Conservation (phyloP, 257 asterid species). For the Verbena officinalis region DNA sequence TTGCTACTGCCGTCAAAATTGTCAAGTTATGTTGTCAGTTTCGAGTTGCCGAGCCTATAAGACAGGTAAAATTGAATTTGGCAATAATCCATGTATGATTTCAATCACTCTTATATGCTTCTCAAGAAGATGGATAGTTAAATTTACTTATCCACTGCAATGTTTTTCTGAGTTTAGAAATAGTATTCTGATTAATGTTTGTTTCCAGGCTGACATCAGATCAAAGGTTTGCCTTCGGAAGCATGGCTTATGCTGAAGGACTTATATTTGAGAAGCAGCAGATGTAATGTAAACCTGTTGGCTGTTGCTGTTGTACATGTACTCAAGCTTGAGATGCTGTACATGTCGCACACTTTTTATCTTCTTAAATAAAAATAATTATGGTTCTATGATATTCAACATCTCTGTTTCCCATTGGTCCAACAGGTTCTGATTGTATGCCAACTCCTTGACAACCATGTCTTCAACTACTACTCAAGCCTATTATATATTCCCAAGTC, state of each 20-base stretch:
- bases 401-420: too few relatives aligned
- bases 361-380: background rate
- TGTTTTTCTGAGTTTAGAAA: background rate
- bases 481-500: too few relatives aligned
- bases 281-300: background rate
- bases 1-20: conserved; percentile 56
- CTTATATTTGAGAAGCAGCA: conserved; percentile 6
- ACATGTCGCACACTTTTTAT: too few relatives aligned
- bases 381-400: too few relatives aligned
- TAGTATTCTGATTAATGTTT: background rate
- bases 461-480: too few relatives aligned
- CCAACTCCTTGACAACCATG: too few relatives aligned
- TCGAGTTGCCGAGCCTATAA: conserved; percentile 88
- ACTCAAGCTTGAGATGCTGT: too few relatives aligned
- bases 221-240: conserved; percentile 48
- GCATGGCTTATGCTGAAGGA: conserved; percentile 39
- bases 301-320: background rate
- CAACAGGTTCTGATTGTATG: too few relatives aligned
- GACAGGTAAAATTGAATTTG: conserved; percentile 58
- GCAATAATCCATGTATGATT: background rate
- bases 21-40: conserved; percentile 65
- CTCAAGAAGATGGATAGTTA: background rate
- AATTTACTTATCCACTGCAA: too few relatives aligned
- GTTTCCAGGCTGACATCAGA: conserved; percentile 56
- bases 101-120: background rate